Percentiles rank a stretch among this genome's conserved stretches.
Conservation (phyloP, 768 basidiomycete species). For the Auriculariales sp. region DNA sequence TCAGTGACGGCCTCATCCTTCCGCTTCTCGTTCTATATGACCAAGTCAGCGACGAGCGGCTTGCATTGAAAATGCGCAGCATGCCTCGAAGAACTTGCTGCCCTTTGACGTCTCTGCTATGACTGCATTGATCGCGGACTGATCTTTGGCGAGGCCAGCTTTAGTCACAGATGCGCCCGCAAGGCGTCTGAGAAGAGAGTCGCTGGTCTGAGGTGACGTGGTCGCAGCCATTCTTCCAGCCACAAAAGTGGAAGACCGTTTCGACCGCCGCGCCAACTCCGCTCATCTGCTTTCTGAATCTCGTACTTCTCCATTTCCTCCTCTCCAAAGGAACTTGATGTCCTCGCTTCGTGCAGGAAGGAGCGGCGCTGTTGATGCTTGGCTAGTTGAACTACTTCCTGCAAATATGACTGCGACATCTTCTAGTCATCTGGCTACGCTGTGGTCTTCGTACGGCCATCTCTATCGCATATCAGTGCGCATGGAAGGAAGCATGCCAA, state of each 20-base stretch:
- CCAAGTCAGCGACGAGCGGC: not conserved
- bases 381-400: no score
- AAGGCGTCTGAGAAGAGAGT: constrained; percentile 48
- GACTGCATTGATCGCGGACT: constrained; percentile 72
- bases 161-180: constrained; percentile 84
- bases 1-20: constrained; percentile 77
- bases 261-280: no score
- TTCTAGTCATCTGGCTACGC: constrained; percentile 1
- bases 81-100: constrained; percentile 79
- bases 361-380: no score
- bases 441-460: constrained; percentile 4
- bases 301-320: no score
- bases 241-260: no score
- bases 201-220: not conserved
- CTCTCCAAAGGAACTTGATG: no score
- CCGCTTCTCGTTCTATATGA: constrained; percentile 64
- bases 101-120: constrained; percentile 88
- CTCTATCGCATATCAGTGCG: not conserved
- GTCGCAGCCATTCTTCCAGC: not conserved
- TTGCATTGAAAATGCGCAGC: constrained; percentile 4
- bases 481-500: not conserved
- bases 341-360: no score
- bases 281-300: no score
- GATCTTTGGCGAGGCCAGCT: constrained; percentile 70
- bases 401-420: no score